A percentile compares a stretch with the other conserved stretches of the same genome.
Conservation (phyloP, 2,329 filamentous ascomycete species). For the Cladosporium velox region DNA sequence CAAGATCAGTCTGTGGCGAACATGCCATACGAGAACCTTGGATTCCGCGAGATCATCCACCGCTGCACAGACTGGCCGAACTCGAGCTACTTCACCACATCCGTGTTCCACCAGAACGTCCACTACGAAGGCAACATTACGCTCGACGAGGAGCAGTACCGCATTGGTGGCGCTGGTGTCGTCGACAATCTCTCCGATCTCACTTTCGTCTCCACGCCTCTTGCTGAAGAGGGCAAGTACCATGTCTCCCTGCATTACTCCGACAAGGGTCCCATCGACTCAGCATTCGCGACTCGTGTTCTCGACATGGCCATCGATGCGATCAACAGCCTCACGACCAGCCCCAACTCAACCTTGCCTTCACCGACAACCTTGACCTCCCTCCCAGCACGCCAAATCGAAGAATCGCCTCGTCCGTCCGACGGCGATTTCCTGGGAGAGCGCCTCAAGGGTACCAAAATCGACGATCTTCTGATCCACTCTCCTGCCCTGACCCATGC, state of each 20-base stretch:
- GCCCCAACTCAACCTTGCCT: constrained; percentile 11
- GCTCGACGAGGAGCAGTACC: constrained; percentile 13
- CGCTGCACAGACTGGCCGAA: constrained; percentile 17
- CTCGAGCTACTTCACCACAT: constrained; percentile 15
- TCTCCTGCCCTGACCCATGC: constrained; percentile 17
- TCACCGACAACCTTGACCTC: constrained; percentile 17
- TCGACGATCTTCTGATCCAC: constrained; percentile 13
- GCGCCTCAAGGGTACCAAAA: constrained; percentile 15
- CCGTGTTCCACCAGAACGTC: constrained; percentile 20
- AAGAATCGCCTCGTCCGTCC: constrained; percentile 13
- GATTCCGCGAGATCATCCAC: constrained; percentile 19
- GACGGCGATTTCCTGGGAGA: constrained; percentile 17
- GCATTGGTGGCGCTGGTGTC: constrained; percentile 19
- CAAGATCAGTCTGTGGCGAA: constrained; percentile 18
- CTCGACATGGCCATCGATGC: constrained; percentile 19
- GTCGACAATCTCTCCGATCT: constrained; percentile 17
- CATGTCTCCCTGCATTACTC: constrained; percentile 17
- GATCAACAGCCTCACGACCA: constrained; percentile 15
- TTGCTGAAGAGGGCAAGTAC: constrained; percentile 17
- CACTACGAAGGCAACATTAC: constrained; percentile 20
- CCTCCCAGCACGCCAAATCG: constrained; percentile 6
- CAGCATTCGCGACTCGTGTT: constrained; percentile 7
- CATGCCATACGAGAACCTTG: constrained; percentile 20
- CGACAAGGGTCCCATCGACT: constrained; percentile 17
- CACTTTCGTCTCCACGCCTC: constrained; percentile 17